phyloP scores from a whole-genome alignment of 768 basidiomycete species.

The Suillus luteus region DNA sequence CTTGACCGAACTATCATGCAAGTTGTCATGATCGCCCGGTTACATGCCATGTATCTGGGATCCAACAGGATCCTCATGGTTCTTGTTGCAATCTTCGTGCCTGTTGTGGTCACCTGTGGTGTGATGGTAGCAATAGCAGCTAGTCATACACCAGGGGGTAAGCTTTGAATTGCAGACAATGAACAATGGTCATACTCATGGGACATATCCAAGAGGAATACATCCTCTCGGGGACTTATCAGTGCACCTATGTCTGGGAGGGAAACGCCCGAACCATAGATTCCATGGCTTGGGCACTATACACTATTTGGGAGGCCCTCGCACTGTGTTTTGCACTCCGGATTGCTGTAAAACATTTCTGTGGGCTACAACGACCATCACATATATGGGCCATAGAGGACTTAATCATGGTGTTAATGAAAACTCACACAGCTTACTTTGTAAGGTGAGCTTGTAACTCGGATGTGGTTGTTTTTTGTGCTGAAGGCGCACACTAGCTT shows the following conservation, averaged over 20 bases:
- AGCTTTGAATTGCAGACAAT: neutral
- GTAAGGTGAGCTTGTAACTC: neutral
- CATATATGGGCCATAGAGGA: neutral
- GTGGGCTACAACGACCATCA: neutral
- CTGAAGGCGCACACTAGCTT: neutral
- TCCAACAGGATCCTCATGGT: neutral
- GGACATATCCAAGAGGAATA: neutral
- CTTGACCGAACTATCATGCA: neutral
- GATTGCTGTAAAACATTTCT: neutral
- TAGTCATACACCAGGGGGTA: neutral
- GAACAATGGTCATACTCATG: neutral
- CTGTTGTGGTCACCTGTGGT: neutral
- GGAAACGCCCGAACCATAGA: neutral
- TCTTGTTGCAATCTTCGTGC: neutral
- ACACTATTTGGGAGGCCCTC: neutral
- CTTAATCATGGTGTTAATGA: neutral
- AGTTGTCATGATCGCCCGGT: neutral
- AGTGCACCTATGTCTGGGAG: neutral
- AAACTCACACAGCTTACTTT: neutral
- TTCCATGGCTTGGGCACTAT: neutral
- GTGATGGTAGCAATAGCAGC: neutral
- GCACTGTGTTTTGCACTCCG: neutral
- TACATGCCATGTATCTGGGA: conserved; percentile 1
- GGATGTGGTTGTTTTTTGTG: neutral
- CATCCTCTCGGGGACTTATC: neutral